These are phyloP conservation scores for Naganishia vishniacii DNA, from an alignment of 768 basidiomycete species.

Conservation along the genomic window DNA sequence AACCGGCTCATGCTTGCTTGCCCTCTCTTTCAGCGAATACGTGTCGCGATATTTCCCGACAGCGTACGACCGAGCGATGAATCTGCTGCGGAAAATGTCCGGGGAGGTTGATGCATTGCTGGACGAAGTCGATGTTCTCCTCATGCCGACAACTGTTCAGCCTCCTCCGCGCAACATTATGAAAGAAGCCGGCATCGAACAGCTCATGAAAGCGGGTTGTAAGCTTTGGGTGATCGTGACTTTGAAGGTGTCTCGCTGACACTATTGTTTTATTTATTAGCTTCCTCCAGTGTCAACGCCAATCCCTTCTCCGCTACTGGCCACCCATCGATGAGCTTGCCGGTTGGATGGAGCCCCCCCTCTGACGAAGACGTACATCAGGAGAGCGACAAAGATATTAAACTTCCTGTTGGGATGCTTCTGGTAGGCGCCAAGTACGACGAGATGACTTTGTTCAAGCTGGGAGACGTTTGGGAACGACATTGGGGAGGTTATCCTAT, in stretches of 20 bases:
- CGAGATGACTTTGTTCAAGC: slow-evolving; percentile 35
- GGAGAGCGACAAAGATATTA: slow-evolving; percentile 27
- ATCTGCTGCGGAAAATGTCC: slow-evolving; percentile 49
- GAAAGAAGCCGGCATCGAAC: slow-evolving; percentile 28
- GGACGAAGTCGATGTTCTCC: slow-evolving; percentile 44
- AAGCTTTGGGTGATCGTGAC: slow-evolving; percentile 25
- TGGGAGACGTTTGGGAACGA: slow-evolving; percentile 37
- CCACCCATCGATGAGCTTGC: slow-evolving; percentile 53
- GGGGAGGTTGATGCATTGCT: slow-evolving; percentile 48
- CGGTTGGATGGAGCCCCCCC: slow-evolving; percentile 51
- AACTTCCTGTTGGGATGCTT: slow-evolving; percentile 53
- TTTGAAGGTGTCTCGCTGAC: neutral
- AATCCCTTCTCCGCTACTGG: slow-evolving; percentile 45
- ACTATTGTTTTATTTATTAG: slow-evolving; percentile 25
- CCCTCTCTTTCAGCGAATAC: slow-evolving; percentile 42
- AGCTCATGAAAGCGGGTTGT: slow-evolving; percentile 35
- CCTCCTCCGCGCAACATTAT: slow-evolving; percentile 46
- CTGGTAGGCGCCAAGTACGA: slow-evolving; percentile 48
- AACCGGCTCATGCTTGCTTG: slow-evolving; percentile 21
- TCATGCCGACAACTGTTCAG: slow-evolving; percentile 50
- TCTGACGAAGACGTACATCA: slow-evolving; percentile 48
- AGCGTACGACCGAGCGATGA: slow-evolving; percentile 49
- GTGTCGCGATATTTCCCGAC: slow-evolving; percentile 44
- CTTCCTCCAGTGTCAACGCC: slow-evolving; percentile 39
- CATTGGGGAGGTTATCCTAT: slow-evolving; percentile 10